Base-by-base conservation (phyloP, 225 moss, liverwort and hornwort genomes). In the Marchantia paleacea region DNA sequence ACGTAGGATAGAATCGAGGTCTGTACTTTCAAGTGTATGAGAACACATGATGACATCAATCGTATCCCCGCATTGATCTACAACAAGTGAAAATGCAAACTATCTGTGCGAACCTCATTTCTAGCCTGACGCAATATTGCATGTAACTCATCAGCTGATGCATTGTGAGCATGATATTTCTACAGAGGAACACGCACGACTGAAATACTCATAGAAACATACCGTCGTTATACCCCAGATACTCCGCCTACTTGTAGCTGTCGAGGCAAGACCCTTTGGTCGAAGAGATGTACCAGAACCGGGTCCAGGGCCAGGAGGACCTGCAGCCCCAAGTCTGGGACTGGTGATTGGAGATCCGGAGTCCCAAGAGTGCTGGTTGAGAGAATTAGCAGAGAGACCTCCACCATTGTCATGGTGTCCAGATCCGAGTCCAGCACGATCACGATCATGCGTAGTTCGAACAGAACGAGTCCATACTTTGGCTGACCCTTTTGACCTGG, bases 201-300 rank as follows among this genome's bases (percentile, higher is more conserved):
- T 2, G 5, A 24, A n/a, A 24, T 12, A 61, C 20, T 6, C 60
- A 16, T 54, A 57, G 54, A 16, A 20, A 57, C 75, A 49, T 93
- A 95, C 95, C 76, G 89, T 71, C 64, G 89, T 84, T 24, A 95
- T 87, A 39, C 92, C 93, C 95, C 95, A 95, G 25, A 90, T 77
- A 72, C 92, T 87, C 47, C 92, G 91, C 82, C 92, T 93, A 85
- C 86, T 92, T 75, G 81, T 90, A 31, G 88, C 87, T 80, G 91
- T 80, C 10, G 93, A 85, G 47, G 85, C 87, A 69, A 90, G 92
- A 28, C 75, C 90, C 83, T 86, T 96, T 73, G 29, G 86, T 73
- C 77, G 85, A 66, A 77, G 80, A 81, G 85, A 86, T 82, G 77
- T 78, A 80, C 84, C 85, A 72, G 84, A 84, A 82, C 87, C 91